Evolutionary conservation across 1,284 basidiomycete genomes (phyloP), one percentile per base, ranked within the genome.

Genomic region (Filobasidium uniguttulatum): DNA sequence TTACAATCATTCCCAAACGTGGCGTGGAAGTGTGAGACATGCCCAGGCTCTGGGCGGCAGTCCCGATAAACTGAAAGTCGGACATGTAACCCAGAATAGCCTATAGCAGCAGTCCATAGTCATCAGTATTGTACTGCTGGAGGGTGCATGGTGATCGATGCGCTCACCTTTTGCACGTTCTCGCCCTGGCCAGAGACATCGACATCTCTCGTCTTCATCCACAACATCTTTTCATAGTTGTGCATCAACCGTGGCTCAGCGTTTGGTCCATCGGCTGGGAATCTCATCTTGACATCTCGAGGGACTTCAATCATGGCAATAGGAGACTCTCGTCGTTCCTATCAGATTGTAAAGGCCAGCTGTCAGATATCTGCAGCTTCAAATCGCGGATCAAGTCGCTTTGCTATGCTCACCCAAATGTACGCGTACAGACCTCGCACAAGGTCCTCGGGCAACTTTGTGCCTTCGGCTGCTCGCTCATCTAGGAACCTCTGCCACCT

Each of bases 81-180:
- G 86, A 87, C 48, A 88, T 75, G 60, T 89, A 93, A 3, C 81
- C 80, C 46, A 91, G 73, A 53, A 93, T 86, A 58, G 84, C 86
- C 84, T 89, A 59, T 3, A 46, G 20, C n/a, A 28, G 19, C 20
- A 46, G 14, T 9, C 15, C 15, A 26, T 23, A 26, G 19, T 10
- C 28, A 17, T 44, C 26, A 46, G 50, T 5, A 29, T 33, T 31
- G 34, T 29, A 30, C 36, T 38, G 7, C 15, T 30, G 26, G 23
- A 23, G 10, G 10, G 26, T 8, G 29, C 7, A 10, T 17, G 1
- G 7, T 17, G n/a, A n/a, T n/a, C n/a, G n/a, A n/a, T 2, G 19
- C 3, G 29, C 73, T 46, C 49, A 83, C 86, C 72, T 89, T 89
- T 59, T 90, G 83, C 61, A 82, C 84, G 40, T 81, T 76, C 5